These are phyloP conservation scores for Fraxinus anomala DNA, from an alignment of 257 asterid genomes.

Conservation along the genomic window DNA sequence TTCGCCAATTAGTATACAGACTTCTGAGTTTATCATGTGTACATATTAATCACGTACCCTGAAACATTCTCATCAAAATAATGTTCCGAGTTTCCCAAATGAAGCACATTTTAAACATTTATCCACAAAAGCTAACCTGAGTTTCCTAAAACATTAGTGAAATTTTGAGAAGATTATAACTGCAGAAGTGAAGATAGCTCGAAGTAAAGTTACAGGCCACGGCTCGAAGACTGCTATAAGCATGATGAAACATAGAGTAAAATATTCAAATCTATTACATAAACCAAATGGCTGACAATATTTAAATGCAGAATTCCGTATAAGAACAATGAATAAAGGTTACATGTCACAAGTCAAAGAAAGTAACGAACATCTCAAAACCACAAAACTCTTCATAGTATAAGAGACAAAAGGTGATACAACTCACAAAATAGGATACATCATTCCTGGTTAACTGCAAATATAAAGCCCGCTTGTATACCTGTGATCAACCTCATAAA, in stretches of 20 bases:
- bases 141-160: not conserved
- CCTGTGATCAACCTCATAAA: slow-evolving; percentile 90
- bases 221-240: slow-evolving; percentile 33
- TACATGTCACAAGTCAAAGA: slow-evolving; percentile 33
- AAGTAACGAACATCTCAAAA: slow-evolving; percentile 25
- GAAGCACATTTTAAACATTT: not conserved
- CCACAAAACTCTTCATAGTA: slow-evolving; percentile 31
- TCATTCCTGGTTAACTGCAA: slow-evolving; percentile 53
- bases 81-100: not conserved
- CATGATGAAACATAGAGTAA: not conserved
- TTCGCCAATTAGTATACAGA: not conserved
- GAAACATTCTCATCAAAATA: not conserved
- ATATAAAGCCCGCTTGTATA: slow-evolving; percentile 69
- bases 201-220: slow-evolving; percentile 10
- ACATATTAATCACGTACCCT: not conserved
- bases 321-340: not conserved
- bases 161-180: not conserved
- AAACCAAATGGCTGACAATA: not conserved
- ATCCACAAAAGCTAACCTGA: not conserved
- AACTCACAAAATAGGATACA: slow-evolving; percentile 29
- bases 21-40: not conserved
- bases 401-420: not conserved
- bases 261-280: not conserved
- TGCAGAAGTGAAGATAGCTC: not conserved
- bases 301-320: not conserved